Conservation (phyloP, 371 early-diverging fungal species). For the Rhizopus delemar region DNA sequence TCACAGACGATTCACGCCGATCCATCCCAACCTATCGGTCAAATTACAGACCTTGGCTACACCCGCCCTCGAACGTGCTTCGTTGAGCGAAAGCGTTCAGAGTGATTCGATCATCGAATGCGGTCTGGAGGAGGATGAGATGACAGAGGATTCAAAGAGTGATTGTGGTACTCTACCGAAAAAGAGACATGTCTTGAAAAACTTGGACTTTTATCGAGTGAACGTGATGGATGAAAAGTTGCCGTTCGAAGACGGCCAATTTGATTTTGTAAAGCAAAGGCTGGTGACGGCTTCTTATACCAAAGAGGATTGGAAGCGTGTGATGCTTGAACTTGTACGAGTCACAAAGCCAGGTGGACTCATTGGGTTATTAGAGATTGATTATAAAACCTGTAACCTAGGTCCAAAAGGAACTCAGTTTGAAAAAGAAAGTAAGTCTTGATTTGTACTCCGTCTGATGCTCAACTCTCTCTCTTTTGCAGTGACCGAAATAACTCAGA, state of each 20-base stretch:
- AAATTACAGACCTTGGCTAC: conserved; percentile 15
- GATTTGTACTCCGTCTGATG: background rate
- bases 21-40: conserved; percentile 23
- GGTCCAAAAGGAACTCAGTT: conserved; percentile 18
- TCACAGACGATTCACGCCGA: conserved; percentile 17
- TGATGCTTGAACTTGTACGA: conserved; percentile 2
- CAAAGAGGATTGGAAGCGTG: conserved; percentile 19
- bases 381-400: conserved; percentile 16
- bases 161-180: background rate
- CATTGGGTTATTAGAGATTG: conserved; percentile 39
- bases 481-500: conserved; percentile 18
- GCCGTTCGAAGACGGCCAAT: conserved; percentile 33
- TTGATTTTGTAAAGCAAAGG: conserved; percentile 36
- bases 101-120: background rate
- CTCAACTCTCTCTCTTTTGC: background rate
- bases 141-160: background rate
- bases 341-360: conserved; percentile 48
- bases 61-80: background rate
- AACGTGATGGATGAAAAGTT: conserved; percentile 21
- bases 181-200: conserved; percentile 12
- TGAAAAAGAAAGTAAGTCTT: conserved; percentile 14
- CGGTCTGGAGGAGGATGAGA: background rate
- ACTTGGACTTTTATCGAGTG: conserved; percentile 31
- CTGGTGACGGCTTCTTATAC: conserved; percentile 26
- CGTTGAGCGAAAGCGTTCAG: background rate